Evolutionary conservation across 495 filamentous ascomycete genomes (phyloP).

Genomic region (Podospora didyma): DNA sequence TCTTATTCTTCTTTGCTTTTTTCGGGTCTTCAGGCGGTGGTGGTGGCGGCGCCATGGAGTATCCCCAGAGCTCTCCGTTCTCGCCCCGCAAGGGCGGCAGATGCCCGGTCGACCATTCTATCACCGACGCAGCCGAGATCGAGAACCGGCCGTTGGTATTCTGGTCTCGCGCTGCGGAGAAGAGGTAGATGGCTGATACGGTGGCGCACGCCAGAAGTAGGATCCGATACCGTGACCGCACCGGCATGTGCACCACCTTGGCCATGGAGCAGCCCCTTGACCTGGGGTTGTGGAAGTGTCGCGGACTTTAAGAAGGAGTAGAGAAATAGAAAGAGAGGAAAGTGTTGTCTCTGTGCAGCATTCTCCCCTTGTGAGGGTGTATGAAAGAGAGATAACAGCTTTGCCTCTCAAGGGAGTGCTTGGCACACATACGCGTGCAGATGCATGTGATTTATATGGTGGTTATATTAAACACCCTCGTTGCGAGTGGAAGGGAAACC

Average conservation of each 20-base stretch:
- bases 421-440: too few species aligned
- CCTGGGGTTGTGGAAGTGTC: too few species aligned
- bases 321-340: neutral
- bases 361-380: too few species aligned
- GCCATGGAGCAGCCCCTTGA: neutral
- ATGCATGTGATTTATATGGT: too few species aligned
- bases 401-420: too few species aligned
- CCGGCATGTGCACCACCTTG: slow-evolving; percentile 9
- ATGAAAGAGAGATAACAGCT: too few species aligned
- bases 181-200: slow-evolving; percentile 3
- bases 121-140: neutral
- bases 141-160: neutral
- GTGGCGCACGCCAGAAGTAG: slow-evolving; percentile 2
- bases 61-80: neutral
- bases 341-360: too few species aligned
- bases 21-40: slow-evolving; percentile 2
- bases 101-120: neutral
- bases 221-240: slow-evolving; percentile 14
- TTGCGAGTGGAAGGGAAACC: too few species aligned
- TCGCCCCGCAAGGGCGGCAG: neutral
- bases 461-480: too few species aligned
- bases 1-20: neutral
- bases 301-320: too few species aligned
- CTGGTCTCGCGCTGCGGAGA: neutral
- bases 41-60: neutral